phyloP scores from a whole-genome alignment of 2,329 filamentous ascomycete genomes.

The Dothiorella sarmentorum region DNA sequence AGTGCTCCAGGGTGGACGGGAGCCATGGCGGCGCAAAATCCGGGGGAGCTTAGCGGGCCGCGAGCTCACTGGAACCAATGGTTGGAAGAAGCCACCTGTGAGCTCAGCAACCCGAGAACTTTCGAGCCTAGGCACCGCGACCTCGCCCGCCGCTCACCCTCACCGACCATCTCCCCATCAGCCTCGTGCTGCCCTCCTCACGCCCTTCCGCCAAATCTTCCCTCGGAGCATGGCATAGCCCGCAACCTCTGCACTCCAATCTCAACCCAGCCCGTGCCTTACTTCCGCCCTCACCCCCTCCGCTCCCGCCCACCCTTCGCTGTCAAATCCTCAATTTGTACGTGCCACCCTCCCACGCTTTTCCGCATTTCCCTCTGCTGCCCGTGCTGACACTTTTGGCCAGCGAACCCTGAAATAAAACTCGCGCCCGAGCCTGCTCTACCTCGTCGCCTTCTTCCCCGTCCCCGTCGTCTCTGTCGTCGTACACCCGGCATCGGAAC shows the following conservation, averaged over 20 bases:
- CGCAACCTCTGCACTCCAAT: background rate
- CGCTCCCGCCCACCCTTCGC: background rate
- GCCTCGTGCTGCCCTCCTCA: background rate
- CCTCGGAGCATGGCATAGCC: background rate
- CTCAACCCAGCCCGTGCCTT: conserved; percentile 5
- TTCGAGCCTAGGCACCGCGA: background rate
- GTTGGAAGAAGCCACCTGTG: conserved; percentile 14
- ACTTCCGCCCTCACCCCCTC: conserved; percentile 6
- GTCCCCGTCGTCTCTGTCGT: conserved; percentile 9
- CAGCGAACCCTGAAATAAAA: conserved; percentile 34
- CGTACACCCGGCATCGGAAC: conserved; percentile 16
- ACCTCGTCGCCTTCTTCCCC: conserved; percentile 38
- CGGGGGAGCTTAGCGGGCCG: background rate
- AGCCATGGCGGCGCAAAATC: background rate
- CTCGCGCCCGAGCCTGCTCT: conserved; percentile 37
- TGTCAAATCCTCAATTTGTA: background rate
- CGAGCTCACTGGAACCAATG: conserved; percentile 5
- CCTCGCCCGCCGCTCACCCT: background rate
- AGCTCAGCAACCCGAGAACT: conserved; percentile 10
- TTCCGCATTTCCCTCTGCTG: too few relatives aligned
- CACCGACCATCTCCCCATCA: background rate
- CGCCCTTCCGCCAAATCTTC: background rate
- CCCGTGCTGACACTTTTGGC: conserved; percentile 34
- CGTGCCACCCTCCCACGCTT: conserved; percentile 21
- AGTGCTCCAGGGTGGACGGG: background rate